A percentile compares a stretch with the other conserved stretches of the same genome.
These are phyloP conservation scores for Waitea zeae DNA, from an alignment of 1,284 basidiomycete species.

Conservation along the genomic window DNA sequence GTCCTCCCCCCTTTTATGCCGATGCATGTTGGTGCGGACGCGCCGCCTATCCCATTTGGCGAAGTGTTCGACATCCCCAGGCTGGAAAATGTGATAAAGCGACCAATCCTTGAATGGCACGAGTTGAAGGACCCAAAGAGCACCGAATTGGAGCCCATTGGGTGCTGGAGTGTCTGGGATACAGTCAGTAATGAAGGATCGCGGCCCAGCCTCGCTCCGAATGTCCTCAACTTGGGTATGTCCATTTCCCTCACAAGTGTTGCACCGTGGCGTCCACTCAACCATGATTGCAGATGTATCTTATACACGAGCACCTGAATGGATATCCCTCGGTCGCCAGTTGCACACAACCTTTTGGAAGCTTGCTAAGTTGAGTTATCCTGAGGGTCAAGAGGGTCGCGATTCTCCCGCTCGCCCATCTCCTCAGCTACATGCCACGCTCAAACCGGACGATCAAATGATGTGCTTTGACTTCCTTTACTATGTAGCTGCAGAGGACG, in stretches of 20 bases:
- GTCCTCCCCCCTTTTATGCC: conserved; percentile 48
- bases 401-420: conserved; percentile 19
- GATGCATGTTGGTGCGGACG: conserved; percentile 37
- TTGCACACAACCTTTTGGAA: conserved; percentile 26
- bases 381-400: conserved; percentile 18
- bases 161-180: conserved; percentile 58
- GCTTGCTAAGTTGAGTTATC: conserved; percentile 25
- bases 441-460: conserved; percentile 32
- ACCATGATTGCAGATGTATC: conserved; percentile 21
- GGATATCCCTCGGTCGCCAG: conserved; percentile 21
- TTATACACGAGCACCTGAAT: conserved; percentile 25
- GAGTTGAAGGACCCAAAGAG: conserved; percentile 20
- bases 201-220: conserved; percentile 24
- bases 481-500: conserved; percentile 21
- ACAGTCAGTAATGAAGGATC: conserved; percentile 29
- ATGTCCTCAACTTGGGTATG: conserved; percentile 33
- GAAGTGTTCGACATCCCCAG: conserved; percentile 25
- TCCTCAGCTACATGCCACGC: conserved; percentile 12
- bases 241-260: conserved; percentile 1
- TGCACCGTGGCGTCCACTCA: background rate
- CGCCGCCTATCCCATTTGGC: conserved; percentile 17
- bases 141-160: conserved; percentile 31
- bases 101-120: conserved; percentile 22
- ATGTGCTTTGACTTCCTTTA: conserved; percentile 38
- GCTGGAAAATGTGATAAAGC: conserved; percentile 16